A percentile compares a stretch with the other conserved stretches of the same genome.
phyloP scores from a whole-genome alignment of 2,329 filamentous ascomycete genomes.

The Colletotrichum sansevieriae region DNA sequence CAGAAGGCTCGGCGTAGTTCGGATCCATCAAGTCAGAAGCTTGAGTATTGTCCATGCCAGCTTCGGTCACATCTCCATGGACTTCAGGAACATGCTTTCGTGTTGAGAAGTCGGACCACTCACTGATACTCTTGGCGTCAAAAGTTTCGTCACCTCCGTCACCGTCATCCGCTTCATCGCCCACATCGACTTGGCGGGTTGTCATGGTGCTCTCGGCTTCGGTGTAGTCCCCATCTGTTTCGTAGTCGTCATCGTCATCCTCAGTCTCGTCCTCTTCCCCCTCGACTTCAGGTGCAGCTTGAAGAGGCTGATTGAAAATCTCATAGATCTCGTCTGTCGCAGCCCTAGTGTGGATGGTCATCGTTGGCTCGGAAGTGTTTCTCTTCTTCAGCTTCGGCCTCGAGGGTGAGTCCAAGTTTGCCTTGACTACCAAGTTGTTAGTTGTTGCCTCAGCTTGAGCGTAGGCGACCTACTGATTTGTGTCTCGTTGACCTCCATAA shows the following conservation, averaged over 20 bases:
- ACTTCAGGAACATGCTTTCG: conserved; percentile 75
- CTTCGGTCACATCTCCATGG: conserved; percentile 49
- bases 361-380: conserved; percentile 84
- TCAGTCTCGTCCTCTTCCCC: conserved; percentile 57
- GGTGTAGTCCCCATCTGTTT: conserved; percentile 82
- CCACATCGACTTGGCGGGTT: conserved; percentile 72
- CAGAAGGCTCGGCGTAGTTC: conserved; percentile 49
- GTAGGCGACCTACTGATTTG: conserved; percentile 81
- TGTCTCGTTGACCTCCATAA: conserved; percentile 89
- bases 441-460: conserved; percentile 23
- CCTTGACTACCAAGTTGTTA: conserved; percentile 76
- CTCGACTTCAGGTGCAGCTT: conserved; percentile 49
- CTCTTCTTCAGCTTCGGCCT: conserved; percentile 87
- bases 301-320: conserved; percentile 90
- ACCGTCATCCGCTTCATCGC: conserved; percentile 59
- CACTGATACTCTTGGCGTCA: conserved; percentile 76
- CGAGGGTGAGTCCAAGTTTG: conserved; percentile 90
- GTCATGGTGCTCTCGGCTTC: conserved; percentile 87
- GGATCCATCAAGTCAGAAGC: conserved; percentile 57
- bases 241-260: conserved; percentile 76
- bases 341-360: conserved; percentile 96
- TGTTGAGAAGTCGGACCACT: conserved; percentile 90
- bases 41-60: conserved; percentile 54
- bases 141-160: conserved; percentile 60
- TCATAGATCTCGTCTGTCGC: conserved; percentile 98